Conservation (phyloP, 331 rosid genomes). For the Dryas integrifolia region DNA sequence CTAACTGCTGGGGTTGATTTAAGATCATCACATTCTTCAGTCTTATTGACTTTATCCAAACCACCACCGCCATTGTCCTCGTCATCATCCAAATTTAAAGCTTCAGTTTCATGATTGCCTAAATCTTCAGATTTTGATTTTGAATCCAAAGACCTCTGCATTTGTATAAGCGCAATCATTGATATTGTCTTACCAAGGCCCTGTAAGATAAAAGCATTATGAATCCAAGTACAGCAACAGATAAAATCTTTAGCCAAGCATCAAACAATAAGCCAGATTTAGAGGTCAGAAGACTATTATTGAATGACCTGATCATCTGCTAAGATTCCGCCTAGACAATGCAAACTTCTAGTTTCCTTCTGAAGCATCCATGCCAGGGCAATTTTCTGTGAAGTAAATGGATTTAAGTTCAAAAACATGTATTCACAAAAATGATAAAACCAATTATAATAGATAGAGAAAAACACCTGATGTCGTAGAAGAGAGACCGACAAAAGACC, state of each 20-base stretch:
- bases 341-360: constrained; percentile 90
- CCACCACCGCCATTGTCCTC: constrained; percentile 47
- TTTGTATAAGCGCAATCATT: constrained; percentile 85
- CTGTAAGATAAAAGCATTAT: constrained; percentile 45
- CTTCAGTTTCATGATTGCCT: constrained; percentile 59
- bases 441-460: constrained; percentile 22
- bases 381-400: constrained; percentile 62
- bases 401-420: constrained; percentile 17
- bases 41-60: constrained; percentile 38
- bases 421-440: constrained; percentile 10
- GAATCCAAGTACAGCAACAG: constrained; percentile 17
- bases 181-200: constrained; percentile 99
- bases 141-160: constrained; percentile 62
- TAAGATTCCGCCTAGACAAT: constrained; percentile 95
- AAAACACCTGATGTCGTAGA: constrained; percentile 85
- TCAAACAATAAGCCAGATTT: constrained; percentile 16
- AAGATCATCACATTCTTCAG: constrained; percentile 43
- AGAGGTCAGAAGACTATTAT: constrained; percentile 14
- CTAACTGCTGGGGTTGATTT: constrained; percentile 54
- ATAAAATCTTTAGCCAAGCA: constrained; percentile 15
- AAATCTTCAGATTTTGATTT: constrained; percentile 58
- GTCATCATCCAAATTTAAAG: constrained; percentile 86
- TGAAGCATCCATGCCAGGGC: constrained; percentile 97
- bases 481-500: constrained; percentile 85
- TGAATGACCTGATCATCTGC: constrained; percentile 92